Conservation (phyloP, 1,284 basidiomycete genomes). For the Cystobasidium pallidum region DNA sequence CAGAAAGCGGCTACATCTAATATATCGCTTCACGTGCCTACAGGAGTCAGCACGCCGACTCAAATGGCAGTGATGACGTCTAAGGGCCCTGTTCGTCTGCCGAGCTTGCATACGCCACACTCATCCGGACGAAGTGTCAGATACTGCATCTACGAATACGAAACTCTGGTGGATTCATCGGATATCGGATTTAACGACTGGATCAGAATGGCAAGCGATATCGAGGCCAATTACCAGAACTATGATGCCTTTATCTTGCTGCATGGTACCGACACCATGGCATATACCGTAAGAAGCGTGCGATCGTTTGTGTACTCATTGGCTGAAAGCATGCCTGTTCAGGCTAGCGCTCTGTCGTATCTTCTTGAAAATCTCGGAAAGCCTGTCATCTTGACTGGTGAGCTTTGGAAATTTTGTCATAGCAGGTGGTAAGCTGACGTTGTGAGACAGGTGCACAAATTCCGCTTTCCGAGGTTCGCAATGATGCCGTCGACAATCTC, state of each 20-base stretch:
- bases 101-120: slow-evolving; percentile 43
- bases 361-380: slow-evolving; percentile 88
- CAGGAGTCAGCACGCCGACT: not conserved
- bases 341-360: slow-evolving; percentile 82
- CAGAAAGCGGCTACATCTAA: slow-evolving; percentile 1
- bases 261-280: slow-evolving; percentile 89
- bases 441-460: slow-evolving; percentile 75
- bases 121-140: slow-evolving; percentile 34
- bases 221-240: slow-evolving; percentile 78
- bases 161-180: slow-evolving; percentile 81
- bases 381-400: slow-evolving; percentile 65
- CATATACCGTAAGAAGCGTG: slow-evolving; percentile 46
- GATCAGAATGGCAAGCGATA: slow-evolving; percentile 84
- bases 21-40: slow-evolving; percentile 16
- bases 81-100: slow-evolving; percentile 39
- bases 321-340: slow-evolving; percentile 52
- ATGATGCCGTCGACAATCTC: slow-evolving; percentile 86
- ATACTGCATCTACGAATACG: slow-evolving; percentile 65
- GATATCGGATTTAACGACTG: slow-evolving; percentile 82
- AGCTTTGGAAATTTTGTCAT: not conserved
- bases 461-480: slow-evolving; percentile 71
- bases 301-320: not conserved
- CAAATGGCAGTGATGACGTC: slow-evolving; percentile 38
- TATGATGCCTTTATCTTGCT: slow-evolving; percentile 90
- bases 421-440: no score